Evolutionary conservation across 192 early-diverging fungal species (phyloP).

Genomic region (Pilaira anomala): DNA sequence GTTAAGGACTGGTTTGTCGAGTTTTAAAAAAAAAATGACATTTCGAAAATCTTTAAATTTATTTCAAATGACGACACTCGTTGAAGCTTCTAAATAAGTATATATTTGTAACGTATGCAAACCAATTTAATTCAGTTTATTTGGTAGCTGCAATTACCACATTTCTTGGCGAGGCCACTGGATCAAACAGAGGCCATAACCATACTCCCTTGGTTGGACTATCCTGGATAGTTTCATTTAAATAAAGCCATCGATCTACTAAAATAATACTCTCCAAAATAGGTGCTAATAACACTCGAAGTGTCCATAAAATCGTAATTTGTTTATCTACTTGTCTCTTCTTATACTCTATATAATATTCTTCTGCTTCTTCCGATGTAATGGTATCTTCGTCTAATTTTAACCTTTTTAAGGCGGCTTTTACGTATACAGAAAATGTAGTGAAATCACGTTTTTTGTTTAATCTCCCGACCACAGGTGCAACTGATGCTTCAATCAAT

Average conservation of each 20-base stretch:
- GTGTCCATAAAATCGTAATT: constrained; percentile 80
- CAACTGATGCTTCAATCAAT: constrained; percentile 34
- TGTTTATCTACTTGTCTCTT: constrained; percentile 42
- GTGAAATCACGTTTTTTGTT: constrained; percentile 48
- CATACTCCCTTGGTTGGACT: constrained; percentile 25
- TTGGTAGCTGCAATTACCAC: constrained; percentile 50
- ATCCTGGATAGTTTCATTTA: constrained; percentile 50
- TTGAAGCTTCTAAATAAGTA: too few relatives aligned
- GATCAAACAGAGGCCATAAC: constrained; percentile 64
- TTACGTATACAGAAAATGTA: constrained; percentile 52
- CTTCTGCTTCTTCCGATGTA: constrained; percentile 38
- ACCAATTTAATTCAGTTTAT: too few relatives aligned
- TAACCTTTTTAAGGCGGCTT: constrained; percentile 51
- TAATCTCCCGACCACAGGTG: constrained; percentile 60
- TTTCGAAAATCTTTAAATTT: too few relatives aligned
- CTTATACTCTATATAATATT: constrained; percentile 41
- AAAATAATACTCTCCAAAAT: constrained; percentile 77
- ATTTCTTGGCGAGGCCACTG: constrained; percentile 58
- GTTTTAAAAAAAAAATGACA: too few relatives aligned
- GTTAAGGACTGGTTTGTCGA: too few relatives aligned
- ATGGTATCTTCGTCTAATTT: constrained; percentile 29
- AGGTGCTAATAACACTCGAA: constrained; percentile 71
- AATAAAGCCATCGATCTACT: constrained; percentile 68
- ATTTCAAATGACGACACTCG: too few relatives aligned
- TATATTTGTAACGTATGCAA: too few relatives aligned